Conservation (phyloP, 225 moss, liverwort and hornwort species). For the Rhytidiadelphus loreus region DNA sequence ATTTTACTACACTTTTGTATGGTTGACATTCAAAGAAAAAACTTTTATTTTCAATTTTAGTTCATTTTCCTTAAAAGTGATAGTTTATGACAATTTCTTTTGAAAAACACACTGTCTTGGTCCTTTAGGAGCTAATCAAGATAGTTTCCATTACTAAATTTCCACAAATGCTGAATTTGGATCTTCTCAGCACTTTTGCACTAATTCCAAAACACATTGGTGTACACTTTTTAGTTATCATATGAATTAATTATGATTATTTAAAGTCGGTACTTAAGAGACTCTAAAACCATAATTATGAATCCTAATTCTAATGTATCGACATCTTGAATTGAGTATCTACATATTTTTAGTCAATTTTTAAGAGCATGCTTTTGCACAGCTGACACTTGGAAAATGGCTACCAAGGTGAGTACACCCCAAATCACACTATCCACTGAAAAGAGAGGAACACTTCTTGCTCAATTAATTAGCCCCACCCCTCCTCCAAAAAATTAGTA, state of each 20-base stretch:
- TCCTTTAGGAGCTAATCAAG: too few relatives aligned
- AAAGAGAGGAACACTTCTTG: too few relatives aligned
- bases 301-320: not conserved
- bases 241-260: too few relatives aligned
- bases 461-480: too few relatives aligned
- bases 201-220: not conserved
- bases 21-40: too few relatives aligned
- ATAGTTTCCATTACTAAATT: not conserved
- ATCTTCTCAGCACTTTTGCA: too few relatives aligned
- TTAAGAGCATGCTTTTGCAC: not conserved
- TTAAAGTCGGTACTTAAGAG: not conserved
- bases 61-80: rapidly evolving
- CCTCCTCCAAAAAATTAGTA: too few relatives aligned
- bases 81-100: too few relatives aligned
- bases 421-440: rapidly evolving
- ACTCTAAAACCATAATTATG: not conserved
- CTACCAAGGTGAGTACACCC: not conserved
- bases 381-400: not conserved
- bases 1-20: too few relatives aligned
- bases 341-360: not conserved
- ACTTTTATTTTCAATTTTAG: too few relatives aligned
- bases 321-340: not conserved
- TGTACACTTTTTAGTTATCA: not conserved
- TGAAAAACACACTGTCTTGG: too few relatives aligned
- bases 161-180: not conserved